phyloP scores from a whole-genome alignment of 352 stramenopile species.

The Phytophthora cryptogea region DNA sequence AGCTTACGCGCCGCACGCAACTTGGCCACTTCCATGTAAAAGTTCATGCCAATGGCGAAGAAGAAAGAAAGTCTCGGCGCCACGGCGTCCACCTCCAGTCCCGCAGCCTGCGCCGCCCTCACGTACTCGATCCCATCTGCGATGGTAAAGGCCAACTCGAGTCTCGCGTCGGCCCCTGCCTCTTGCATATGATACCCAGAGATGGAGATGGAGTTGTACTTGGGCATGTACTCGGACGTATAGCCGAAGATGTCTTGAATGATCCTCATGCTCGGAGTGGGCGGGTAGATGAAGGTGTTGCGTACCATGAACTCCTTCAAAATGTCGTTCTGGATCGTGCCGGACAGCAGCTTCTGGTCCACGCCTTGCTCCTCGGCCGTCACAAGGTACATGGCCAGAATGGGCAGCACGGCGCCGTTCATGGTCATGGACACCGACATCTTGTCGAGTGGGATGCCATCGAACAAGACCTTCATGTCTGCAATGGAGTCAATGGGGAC shows the following conservation, averaged over 20 bases:
- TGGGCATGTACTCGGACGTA: conserved; percentile 95
- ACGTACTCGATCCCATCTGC: conserved; percentile 98
- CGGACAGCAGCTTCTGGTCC: conserved; percentile 82
- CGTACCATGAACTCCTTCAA: conserved; percentile 97
- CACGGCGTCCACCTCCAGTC: conserved; percentile 94
- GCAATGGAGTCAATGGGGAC: conserved; percentile 96
- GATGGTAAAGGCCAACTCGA: conserved; percentile 98
- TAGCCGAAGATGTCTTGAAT: conserved; percentile 98
- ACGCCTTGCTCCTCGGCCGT: conserved; percentile 96
- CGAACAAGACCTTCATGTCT: conserved; percentile 98
- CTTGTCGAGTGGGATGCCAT: conserved; percentile 95
- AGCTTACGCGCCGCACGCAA: conserved; percentile 92
- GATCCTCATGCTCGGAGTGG: conserved; percentile 93
- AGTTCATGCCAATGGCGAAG: conserved; percentile 98
- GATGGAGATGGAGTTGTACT: conserved; percentile 98
- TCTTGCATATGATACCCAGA: conserved; percentile 99
- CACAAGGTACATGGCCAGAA: conserved; percentile 97
- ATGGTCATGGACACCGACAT: conserved; percentile 99
- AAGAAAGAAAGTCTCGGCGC: conserved; percentile 97
- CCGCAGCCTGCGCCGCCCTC: conserved; percentile 89
- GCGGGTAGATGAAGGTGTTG: conserved; percentile 99
- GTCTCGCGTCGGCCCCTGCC: conserved; percentile 92
- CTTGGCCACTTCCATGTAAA: conserved; percentile 98
- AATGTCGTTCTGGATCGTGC: conserved; percentile 96
- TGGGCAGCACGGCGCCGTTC: conserved; percentile 97